phyloP scores from a whole-genome alignment of 345 rosid species.

The Alliaria petiolata region DNA sequence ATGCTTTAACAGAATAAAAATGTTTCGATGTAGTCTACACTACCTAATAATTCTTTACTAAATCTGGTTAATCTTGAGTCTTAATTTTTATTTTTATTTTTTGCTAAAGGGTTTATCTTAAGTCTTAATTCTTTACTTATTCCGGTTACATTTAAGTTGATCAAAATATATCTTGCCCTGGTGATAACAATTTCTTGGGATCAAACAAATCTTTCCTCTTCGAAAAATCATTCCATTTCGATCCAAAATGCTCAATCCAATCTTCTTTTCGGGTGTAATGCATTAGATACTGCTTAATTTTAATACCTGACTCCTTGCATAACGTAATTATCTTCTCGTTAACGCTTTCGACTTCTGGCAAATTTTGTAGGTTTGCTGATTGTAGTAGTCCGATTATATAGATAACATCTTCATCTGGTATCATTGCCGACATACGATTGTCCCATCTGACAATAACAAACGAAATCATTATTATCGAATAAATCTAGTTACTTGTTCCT shows the following conservation, averaged over 20 bases:
- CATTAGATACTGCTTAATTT: slow-evolving; percentile 68
- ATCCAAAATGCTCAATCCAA: slow-evolving; percentile 77
- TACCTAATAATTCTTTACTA: no score
- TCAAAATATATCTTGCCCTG: slow-evolving; percentile 78
- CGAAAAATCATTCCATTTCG: slow-evolving; percentile 58
- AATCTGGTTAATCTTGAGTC: not conserved
- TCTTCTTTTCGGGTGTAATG: slow-evolving; percentile 39
- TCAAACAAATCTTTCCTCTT: slow-evolving; percentile 60
- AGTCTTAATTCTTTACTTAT: not conserved
- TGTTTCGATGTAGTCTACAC: no score
- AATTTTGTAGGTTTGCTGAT: slow-evolving; percentile 43
- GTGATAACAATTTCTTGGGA: slow-evolving; percentile 71
- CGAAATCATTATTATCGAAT: not conserved
- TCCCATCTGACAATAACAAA: slow-evolving; percentile 66
- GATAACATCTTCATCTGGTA: slow-evolving; percentile 69
- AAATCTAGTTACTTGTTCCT: not conserved
- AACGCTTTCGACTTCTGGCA: slow-evolving; percentile 42
- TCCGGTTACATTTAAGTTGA: not conserved
- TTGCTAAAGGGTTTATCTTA: not conserved
- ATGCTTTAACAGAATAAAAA: no score
- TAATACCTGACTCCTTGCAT: slow-evolving; percentile 52
- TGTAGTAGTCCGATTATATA: slow-evolving; percentile 73
- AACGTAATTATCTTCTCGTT: slow-evolving; percentile 49
- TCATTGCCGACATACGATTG: slow-evolving; percentile 60
- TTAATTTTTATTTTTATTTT: not conserved